Evolutionary conservation across 1,284 basidiomycete genomes (phyloP).

Genomic region (Ustilago trichophora): DNA sequence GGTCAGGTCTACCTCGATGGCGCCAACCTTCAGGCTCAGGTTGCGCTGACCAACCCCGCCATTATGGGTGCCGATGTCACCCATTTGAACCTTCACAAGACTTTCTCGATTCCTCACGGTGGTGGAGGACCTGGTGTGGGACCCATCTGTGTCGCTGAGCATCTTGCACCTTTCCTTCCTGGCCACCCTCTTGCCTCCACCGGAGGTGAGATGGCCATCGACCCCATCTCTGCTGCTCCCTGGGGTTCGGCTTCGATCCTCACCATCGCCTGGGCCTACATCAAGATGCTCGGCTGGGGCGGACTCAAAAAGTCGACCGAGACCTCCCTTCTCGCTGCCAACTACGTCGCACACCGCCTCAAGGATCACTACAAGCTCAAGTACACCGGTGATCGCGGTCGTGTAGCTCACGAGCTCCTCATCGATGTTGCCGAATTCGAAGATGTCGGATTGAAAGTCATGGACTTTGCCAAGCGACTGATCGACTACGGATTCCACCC

Average conservation of each 20-base stretch:
- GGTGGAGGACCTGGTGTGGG: constrained; percentile 96
- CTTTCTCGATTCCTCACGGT: constrained; percentile 93
- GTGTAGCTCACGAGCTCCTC: constrained; percentile 93
- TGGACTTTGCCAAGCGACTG: constrained; percentile 93
- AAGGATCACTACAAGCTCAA: constrained; percentile 85
- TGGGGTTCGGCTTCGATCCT: constrained; percentile 94
- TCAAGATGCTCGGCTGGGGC: constrained; percentile 86
- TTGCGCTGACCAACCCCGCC: constrained; percentile 94
- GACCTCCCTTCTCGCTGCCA: constrained; percentile 89
- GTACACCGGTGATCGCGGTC: constrained; percentile 87
- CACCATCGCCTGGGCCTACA: constrained; percentile 90
- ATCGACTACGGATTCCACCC: constrained; percentile 71
- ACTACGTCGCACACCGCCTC: constrained; percentile 93
- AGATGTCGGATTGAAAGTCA: constrained; percentile 84
- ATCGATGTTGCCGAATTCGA: constrained; percentile 96
- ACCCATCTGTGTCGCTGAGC: constrained; percentile 92
- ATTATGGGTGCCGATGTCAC: constrained; percentile 96
- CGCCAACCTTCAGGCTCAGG: constrained; percentile 94
- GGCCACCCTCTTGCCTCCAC: constrained; percentile 82
- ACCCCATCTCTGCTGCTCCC: constrained; percentile 88
- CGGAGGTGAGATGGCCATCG: constrained; percentile 78
- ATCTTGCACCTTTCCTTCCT: constrained; percentile 93
- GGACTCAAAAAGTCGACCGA: constrained; percentile 87
- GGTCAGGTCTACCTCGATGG: constrained; percentile 97
- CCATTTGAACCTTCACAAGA: constrained; percentile 97